These are phyloP conservation scores for Fusarium penzigii DNA, from an alignment of 2,329 filamentous ascomycete genomes.

Conservation along the genomic window DNA sequence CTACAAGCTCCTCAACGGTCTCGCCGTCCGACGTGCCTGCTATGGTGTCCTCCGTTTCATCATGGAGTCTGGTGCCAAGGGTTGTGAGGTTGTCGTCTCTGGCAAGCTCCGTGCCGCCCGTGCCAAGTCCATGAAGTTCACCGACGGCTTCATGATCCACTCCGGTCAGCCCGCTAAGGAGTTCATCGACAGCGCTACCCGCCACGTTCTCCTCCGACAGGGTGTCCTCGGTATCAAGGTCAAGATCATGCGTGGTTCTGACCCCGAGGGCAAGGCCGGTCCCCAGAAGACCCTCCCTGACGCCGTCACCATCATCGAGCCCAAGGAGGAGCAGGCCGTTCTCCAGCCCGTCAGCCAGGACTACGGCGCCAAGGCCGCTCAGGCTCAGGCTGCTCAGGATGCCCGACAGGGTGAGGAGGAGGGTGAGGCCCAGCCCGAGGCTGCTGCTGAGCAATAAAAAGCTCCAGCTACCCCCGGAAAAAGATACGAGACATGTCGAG, in stretches of 20 bases:
- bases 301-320: constrained; percentile 99
- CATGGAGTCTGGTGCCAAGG: constrained; percentile 99
- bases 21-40: constrained; percentile 97
- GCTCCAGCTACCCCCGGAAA: constrained; percentile 23
- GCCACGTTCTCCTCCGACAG: constrained; percentile 99
- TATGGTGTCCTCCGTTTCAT: constrained; percentile 99
- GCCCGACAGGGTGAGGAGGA: constrained; percentile 61
- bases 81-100: constrained; percentile 98
- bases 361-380: constrained; percentile 89
- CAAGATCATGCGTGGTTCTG: constrained; percentile 99
- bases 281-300: constrained; percentile 97
- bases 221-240: constrained; percentile 99
- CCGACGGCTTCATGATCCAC: constrained; percentile 99
- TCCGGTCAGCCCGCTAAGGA: constrained; percentile 99
- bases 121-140: constrained; percentile 99
- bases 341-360: constrained; percentile 96
- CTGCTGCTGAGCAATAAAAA: constrained; percentile 43
- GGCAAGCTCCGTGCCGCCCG: constrained; percentile 98
- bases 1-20: constrained; percentile 99
- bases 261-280: constrained; percentile 98
- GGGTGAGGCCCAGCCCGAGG: constrained; percentile 55
- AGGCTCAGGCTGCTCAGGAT: constrained; percentile 65
- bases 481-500: constrained; percentile 26
- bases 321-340: constrained; percentile 97
- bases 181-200: constrained; percentile 98